phyloP scores from a whole-genome alignment of 1,139 yeast species.

The Yamadazyma epiphylla region DNA sequence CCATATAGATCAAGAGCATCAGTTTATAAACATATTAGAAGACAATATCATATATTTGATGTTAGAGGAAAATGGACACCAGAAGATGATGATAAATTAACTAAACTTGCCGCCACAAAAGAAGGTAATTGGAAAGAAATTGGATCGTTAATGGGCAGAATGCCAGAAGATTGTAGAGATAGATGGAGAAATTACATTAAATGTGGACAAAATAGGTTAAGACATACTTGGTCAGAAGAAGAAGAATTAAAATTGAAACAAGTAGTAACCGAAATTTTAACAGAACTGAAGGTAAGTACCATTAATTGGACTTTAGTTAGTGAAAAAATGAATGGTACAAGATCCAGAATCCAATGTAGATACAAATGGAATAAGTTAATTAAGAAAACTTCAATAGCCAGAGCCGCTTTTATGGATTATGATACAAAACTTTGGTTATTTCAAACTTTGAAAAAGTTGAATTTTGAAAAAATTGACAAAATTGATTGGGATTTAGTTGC shows the following conservation, averaged over 20 bases:
- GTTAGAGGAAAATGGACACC: slow-evolving; percentile 87
- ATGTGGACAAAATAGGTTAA: slow-evolving; percentile 73
- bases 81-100: slow-evolving; percentile 69
- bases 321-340: slow-evolving; percentile 81
- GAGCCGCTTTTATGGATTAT: slow-evolving; percentile 47
- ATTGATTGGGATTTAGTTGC: slow-evolving; percentile 52
- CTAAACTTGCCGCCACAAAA: slow-evolving; percentile 57
- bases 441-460: slow-evolving; percentile 45
- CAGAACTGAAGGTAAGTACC: slow-evolving; percentile 17
- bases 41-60: slow-evolving; percentile 82
- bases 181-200: slow-evolving; percentile 94
- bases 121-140: slow-evolving; percentile 86
- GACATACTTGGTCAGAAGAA: slow-evolving; percentile 72
- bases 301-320: slow-evolving; percentile 91
- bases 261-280: slow-evolving; percentile 48
- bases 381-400: slow-evolving; percentile 53
- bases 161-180: slow-evolving; percentile 98
- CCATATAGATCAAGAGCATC: slow-evolving; percentile 86
- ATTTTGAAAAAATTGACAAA: slow-evolving; percentile 42
- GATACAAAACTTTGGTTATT: slow-evolving; percentile 58
- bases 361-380: slow-evolving; percentile 87
- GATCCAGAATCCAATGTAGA: slow-evolving; percentile 90
- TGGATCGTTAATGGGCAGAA: slow-evolving; percentile 74
- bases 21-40: slow-evolving; percentile 84
- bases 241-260: slow-evolving; percentile 64